A percentile compares a stretch with the other conserved stretches of the same genome.
phyloP scores from a whole-genome alignment of 2,329 filamentous ascomycete species.

The Xylariaceae sp. region DNA sequence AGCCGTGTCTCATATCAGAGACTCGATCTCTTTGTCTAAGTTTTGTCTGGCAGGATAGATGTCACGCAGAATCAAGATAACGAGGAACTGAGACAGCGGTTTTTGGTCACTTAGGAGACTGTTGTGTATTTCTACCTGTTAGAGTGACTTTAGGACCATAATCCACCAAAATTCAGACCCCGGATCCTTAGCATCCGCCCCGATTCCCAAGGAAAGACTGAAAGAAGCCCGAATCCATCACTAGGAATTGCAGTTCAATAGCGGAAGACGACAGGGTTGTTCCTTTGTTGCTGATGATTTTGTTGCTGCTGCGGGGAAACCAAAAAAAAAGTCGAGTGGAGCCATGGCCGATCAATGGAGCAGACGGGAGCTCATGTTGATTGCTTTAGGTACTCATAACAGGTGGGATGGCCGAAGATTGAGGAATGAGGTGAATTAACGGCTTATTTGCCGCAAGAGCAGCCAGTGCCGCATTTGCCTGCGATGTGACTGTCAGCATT shows the following conservation, averaged over 20 bases:
- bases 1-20: too few species aligned
- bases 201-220: neutral
- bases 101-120: constrained; percentile 10
- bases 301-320: neutral
- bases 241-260: neutral
- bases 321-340: neutral
- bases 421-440: constrained; percentile 3
- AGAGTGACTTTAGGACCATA: constrained; percentile 13
- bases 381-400: neutral
- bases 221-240: neutral
- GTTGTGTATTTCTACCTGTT: constrained; percentile 7
- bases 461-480: constrained; percentile 25
- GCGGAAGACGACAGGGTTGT: neutral
- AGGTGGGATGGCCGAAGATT: neutral
- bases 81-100: neutral
- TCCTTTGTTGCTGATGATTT: neutral
- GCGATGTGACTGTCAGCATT: constrained; percentile 4
- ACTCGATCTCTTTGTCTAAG: neutral
- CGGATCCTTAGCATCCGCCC: neutral
- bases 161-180: constrained; percentile 1
- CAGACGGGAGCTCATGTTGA: neutral
- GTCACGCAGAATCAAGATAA: neutral
- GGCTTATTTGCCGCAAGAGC: constrained; percentile 26
- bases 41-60: neutral
- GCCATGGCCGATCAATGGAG: constrained; percentile 3